Conservation (phyloP, 345 rosid genomes). For the Eucalyptus leucophloia region DNA sequence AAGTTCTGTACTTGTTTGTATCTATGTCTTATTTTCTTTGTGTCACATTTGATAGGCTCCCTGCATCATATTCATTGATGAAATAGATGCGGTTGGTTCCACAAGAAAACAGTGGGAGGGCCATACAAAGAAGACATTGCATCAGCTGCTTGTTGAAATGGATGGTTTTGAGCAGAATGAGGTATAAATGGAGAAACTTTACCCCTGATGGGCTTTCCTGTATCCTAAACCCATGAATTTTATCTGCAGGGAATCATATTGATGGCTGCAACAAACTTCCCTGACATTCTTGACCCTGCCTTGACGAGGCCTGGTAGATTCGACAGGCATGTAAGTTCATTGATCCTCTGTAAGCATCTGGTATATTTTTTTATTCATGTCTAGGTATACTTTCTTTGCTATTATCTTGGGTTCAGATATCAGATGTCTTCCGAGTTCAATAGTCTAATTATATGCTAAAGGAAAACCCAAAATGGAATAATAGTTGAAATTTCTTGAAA, state of each 20-base stretch:
- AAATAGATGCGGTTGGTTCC: conserved; percentile 97
- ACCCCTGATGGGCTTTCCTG: background rate
- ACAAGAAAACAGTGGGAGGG: conserved; percentile 99
- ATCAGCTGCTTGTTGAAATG: conserved; percentile 97
- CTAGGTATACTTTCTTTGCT: background rate
- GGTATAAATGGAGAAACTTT: conserved; percentile 23
- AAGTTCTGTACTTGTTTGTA: background rate
- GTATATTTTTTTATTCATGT: background rate
- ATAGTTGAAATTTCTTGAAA: background rate
- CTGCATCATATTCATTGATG: conserved; percentile 95
- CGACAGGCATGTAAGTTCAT: conserved; percentile 82
- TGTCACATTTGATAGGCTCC: conserved; percentile 55
- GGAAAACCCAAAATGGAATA: background rate
- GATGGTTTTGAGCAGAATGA: conserved; percentile 99
- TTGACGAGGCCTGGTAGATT: conserved; percentile 99
- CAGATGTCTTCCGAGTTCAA: background rate
- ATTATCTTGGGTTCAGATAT: background rate
- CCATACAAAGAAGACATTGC: conserved; percentile 97
- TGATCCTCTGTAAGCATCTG: background rate
- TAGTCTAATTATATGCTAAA: background rate
- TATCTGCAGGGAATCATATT: conserved; percentile 74
- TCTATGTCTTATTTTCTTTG: background rate
- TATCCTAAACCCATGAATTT: background rate
- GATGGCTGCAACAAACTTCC: conserved; percentile 99
- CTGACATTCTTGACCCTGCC: conserved; percentile 99